Percentiles rank a stretch among this genome's conserved stretches.
Evolutionary conservation across 2,329 filamentous ascomycete genomes (phyloP).

Genomic region (Boeremia exigua): DNA sequence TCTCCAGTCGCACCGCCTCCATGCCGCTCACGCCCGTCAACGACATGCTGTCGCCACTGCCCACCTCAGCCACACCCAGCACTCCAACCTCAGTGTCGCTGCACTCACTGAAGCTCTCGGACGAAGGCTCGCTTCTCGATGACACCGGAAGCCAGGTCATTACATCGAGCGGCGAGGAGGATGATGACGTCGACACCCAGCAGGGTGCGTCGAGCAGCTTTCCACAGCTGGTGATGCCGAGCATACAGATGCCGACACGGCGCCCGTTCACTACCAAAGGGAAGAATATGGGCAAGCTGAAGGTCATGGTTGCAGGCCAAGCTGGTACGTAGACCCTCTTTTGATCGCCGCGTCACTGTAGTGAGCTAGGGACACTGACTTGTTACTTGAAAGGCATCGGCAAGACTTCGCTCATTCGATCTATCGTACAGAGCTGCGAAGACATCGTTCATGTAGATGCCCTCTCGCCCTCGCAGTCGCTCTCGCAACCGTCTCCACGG

Average conservation of each 20-base stretch:
- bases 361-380: constrained; percentile 17
- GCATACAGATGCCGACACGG: constrained; percentile 86
- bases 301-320: constrained; percentile 84
- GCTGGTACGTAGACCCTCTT: constrained; percentile 60
- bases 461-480: constrained; percentile 46
- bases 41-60: constrained; percentile 51
- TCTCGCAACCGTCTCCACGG: constrained; percentile 30
- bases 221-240: constrained; percentile 96
- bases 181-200: constrained; percentile 47
- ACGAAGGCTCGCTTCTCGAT: constrained; percentile 62
- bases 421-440: constrained; percentile 83
- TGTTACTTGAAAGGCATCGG: constrained; percentile 67
- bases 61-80: constrained; percentile 59
- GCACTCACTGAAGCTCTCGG: constrained; percentile 64
- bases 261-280: constrained; percentile 89
- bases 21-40: constrained; percentile 35
- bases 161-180: constrained; percentile 62
- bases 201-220: constrained; percentile 45
- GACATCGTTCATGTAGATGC: constrained; percentile 94
- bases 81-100: constrained; percentile 66
- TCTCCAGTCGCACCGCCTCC: constrained; percentile 30
- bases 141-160: constrained; percentile 63
- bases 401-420: constrained; percentile 88
- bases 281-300: constrained; percentile 82
- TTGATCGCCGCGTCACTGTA: neutral